A percentile compares a stretch with the other conserved stretches of the same genome.
phyloP scores from a whole-genome alignment of 2,329 filamentous ascomycete genomes.

The Aureobasidium melanogenum region DNA sequence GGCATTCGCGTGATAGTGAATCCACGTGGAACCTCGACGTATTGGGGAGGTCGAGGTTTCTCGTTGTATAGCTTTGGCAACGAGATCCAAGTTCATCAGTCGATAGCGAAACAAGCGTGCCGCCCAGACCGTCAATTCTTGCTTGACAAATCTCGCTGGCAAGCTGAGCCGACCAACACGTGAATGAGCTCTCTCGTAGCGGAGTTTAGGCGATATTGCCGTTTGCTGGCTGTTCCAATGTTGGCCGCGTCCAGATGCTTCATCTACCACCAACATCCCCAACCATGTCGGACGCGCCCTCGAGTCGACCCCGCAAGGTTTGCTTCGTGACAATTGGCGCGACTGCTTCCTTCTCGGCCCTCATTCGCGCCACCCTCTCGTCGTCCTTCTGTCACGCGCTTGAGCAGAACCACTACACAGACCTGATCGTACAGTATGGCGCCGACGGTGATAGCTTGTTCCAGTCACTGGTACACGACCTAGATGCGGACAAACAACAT shows the following conservation, averaged over 20 bases:
- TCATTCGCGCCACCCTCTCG: constrained; percentile 59
- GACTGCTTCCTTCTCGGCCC: constrained; percentile 69
- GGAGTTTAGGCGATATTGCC: neutral
- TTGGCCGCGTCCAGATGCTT: neutral
- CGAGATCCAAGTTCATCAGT: neutral
- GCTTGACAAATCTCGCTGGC: neutral
- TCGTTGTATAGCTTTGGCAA: constrained; percentile 5
- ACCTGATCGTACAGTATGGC: constrained; percentile 75
- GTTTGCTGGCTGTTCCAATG: neutral
- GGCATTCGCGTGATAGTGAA: neutral
- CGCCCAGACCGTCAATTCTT: constrained; percentile 5
- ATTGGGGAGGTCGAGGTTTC: constrained; percentile 3
- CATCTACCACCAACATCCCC: neutral
- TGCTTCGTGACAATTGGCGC: constrained; percentile 91
- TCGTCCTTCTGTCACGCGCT: constrained; percentile 56
- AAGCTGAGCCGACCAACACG: neutral
- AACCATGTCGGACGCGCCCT: neutral
- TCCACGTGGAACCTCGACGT: neutral
- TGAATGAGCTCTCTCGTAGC: neutral
- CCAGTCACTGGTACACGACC: constrained; percentile 17
- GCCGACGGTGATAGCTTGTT: constrained; percentile 52
- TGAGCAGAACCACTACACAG: constrained; percentile 52
- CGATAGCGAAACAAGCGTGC: neutral
- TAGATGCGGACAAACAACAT: constrained; percentile 13
- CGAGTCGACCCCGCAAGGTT: constrained; percentile 27